Percentiles rank a stretch among this genome's conserved stretches.
These are phyloP conservation scores for Arctostaphylos glauca DNA, from an alignment of 148 eudicot species.

Conservation along the genomic window DNA sequence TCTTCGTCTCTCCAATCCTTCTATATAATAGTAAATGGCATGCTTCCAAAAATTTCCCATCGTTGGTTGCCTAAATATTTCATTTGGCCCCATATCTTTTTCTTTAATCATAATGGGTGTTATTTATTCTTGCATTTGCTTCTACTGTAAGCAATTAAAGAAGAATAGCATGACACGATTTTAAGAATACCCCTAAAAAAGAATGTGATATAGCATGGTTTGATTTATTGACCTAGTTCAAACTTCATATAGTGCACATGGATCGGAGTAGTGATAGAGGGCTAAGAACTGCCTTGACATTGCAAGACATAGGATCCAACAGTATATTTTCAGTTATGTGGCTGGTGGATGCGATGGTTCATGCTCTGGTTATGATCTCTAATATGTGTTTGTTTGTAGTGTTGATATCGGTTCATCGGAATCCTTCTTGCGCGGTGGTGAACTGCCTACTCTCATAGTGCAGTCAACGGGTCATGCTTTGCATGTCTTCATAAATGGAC, in stretches of 20 bases:
- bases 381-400: conserved; percentile 34
- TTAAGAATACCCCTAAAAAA: neutral
- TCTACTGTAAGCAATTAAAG: neutral
- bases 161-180: neutral
- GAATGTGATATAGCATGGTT: conserved; percentile 1
- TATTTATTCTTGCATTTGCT: neutral
- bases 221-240: neutral
- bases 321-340: neutral
- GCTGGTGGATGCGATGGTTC: neutral
- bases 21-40: neutral
- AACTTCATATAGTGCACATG: neutral
- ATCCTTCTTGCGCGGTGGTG: conserved; percentile 66
- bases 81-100: neutral
- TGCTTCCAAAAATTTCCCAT: neutral
- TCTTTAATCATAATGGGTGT: neutral
- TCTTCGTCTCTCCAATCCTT: neutral
- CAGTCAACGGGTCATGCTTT: conserved; percentile 80
- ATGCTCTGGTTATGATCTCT: neutral
- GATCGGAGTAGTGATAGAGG: neutral
- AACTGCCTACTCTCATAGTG: conserved; percentile 70
- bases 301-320: neutral
- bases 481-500: conserved; percentile 82
- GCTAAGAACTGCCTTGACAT: neutral
- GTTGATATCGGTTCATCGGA: conserved; percentile 71
- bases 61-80: neutral